These are phyloP conservation scores for Phanerochaete sordida DNA, from an alignment of 768 basidiomycete species.

Conservation along the genomic window DNA sequence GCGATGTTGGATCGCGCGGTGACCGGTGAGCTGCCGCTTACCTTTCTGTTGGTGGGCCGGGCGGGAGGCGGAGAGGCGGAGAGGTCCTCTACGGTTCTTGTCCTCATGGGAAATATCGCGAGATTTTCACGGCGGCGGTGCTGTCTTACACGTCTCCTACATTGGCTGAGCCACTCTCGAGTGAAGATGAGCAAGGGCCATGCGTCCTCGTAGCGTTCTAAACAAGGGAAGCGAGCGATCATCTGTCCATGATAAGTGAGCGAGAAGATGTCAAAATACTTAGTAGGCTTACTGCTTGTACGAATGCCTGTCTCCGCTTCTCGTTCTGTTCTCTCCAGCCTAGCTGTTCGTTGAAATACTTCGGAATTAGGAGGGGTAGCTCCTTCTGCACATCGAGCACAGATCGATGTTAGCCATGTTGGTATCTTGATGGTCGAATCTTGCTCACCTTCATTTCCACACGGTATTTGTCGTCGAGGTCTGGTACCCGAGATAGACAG, in stretches of 20 bases:
- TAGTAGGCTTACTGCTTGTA: background rate
- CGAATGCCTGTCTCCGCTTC: background rate
- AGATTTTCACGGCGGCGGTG: background rate
- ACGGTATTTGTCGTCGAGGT: too few relatives aligned
- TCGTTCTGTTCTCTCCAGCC: background rate
- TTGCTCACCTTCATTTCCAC: too few relatives aligned
- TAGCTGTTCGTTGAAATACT: background rate
- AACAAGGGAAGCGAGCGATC: background rate
- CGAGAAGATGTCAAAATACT: background rate
- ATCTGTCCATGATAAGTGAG: background rate
- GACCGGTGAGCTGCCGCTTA: too few relatives aligned
- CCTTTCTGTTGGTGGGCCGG: too few relatives aligned
- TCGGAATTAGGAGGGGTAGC: background rate
- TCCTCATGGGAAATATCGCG: too few relatives aligned
- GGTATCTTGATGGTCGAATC: too few relatives aligned
- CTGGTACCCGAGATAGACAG: too few relatives aligned
- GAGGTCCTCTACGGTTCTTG: too few relatives aligned
- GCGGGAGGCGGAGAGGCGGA: too few relatives aligned
- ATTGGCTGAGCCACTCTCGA: constrained; percentile 1
- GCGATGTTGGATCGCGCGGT: too few relatives aligned
- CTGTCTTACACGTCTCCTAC: background rate
- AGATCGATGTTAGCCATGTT: background rate
- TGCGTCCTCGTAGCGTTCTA: background rate
- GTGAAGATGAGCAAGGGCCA: background rate
- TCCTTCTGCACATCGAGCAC: background rate